Conservation (phyloP, 352 stramenopile genomes). For the Phytophthora fragariaefolia region DNA sequence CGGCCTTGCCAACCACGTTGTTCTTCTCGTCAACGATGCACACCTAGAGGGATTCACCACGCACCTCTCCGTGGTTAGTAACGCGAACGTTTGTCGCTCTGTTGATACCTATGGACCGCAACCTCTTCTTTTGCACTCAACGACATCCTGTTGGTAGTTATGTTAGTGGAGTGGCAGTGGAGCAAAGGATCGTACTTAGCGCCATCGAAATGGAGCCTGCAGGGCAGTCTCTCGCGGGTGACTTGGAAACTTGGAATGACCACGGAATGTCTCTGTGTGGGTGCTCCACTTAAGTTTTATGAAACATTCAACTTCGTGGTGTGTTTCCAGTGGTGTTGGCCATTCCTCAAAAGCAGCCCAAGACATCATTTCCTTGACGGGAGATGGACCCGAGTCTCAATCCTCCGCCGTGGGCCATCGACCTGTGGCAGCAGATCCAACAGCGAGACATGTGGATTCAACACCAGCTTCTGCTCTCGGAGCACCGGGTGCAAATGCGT, state of each 20-base stretch:
- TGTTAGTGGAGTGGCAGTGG: too few relatives aligned
- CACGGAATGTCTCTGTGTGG: too few relatives aligned
- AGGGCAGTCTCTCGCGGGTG: neutral
- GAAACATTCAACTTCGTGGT: neutral
- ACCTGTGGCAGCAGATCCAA: neutral
- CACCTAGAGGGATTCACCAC: slow-evolving; percentile 46
- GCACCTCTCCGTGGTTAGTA: neutral
- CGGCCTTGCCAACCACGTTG: slow-evolving; percentile 82
- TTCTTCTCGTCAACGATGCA: slow-evolving; percentile 86
- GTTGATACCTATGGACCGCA: neutral
- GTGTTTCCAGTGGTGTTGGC: neutral
- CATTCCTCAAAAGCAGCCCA: neutral
- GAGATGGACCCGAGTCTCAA: neutral
- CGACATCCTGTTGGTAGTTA: slow-evolving; percentile 35
- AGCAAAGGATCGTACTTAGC: neutral
- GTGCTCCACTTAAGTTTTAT: too few relatives aligned
- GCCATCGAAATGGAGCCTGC: neutral
- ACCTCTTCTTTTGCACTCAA: slow-evolving; percentile 70
- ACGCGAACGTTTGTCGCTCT: too few relatives aligned
- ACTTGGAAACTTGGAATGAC: too few relatives aligned
- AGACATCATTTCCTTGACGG: neutral
- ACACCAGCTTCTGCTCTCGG: neutral
- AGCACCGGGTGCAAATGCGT: too few relatives aligned
- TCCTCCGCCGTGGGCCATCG: slow-evolving; percentile 6
- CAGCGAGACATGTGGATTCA: neutral